Conservation (phyloP, 257 asterid genomes). For the Solanum corneliomulleri region DNA sequence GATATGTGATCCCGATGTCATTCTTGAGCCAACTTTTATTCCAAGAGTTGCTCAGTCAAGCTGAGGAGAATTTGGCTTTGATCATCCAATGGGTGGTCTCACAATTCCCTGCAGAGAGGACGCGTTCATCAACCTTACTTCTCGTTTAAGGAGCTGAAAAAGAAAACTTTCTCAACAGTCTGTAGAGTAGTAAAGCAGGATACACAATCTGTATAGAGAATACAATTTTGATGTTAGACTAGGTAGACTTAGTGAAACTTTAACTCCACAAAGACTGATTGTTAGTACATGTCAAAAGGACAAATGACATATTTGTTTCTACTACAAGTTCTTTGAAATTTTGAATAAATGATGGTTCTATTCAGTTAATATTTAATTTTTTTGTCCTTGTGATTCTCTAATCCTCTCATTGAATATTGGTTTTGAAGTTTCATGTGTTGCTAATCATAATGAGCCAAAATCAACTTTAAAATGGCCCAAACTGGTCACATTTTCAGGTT, state of each 20-base stretch:
- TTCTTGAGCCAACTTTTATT: slow-evolving; percentile 31
- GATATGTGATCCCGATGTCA: slow-evolving; percentile 18
- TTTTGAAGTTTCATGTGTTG: background rate
- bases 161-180: background rate
- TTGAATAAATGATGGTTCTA: background rate
- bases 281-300: background rate
- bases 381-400: background rate
- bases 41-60: slow-evolving; percentile 8
- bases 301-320: background rate
- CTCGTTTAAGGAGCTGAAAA: slow-evolving; percentile 1
- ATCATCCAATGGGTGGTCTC: slow-evolving; percentile 51
- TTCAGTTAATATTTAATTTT: background rate
- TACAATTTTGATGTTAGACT: background rate
- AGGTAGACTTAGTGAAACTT: background rate
- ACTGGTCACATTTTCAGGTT: background rate
- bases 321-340: background rate
- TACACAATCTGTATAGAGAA: background rate
- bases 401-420: background rate
- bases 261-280: background rate
- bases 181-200: background rate
- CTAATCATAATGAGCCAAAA: background rate
- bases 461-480: background rate
- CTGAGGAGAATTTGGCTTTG: background rate
- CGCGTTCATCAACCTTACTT: slow-evolving; percentile 16
- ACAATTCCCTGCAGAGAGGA: slow-evolving; percentile 35